Base-by-base conservation (phyloP, 768 basidiomycete species). In the Mrakia blollopis region DNA sequence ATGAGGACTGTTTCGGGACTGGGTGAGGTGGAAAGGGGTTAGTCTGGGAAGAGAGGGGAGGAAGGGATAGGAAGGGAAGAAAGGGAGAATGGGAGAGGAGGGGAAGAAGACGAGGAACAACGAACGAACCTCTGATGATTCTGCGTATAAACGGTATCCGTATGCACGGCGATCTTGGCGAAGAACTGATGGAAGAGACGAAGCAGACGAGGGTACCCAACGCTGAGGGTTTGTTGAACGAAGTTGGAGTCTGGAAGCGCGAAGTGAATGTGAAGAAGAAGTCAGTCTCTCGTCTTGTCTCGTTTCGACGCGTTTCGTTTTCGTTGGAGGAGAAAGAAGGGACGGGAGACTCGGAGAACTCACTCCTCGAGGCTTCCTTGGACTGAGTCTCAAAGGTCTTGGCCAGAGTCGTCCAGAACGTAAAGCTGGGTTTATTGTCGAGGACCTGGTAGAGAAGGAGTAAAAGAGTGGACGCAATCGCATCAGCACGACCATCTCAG, bases 111-210 rank as follows among this genome's bases (percentile, higher is more conserved):
- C 28, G 60, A 30, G 50, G 23, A 28, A n/a, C 62, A 57, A 73
- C 50, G 72, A 41, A 78, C 83, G 79, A 73, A 92, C 93, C 92
- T 94, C 84, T 99, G 97, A 70, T 91, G 88, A 0, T 88, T 86
- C 72, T 90, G 88, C 0, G 89, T 90, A 82, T 98, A 98, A 9
- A 92, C 85, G 0, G 97, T 98, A 81, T 98, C 96, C 1, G 97
- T 97, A 82, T 98, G 92, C 16, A 96, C 91, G 3, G 93, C 90
- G 72, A 98, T 93, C 83, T 94, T 94, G 41, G 91, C 89, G 82
- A 99, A 99, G 85, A 99, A 97, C 57, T 94, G 94, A 74, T 99
- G 97, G 84, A 99, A 95, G 2, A 98, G 87, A 14, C 97, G 88
- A 13, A 99, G 83, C 3, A 99, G 86, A 69, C 89, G 88, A 4